A percentile compares a stretch with the other conserved stretches of the same genome.
Conservation (phyloP, 192 early-diverging fungal genomes). For the Rhizophagus sp. region DNA sequence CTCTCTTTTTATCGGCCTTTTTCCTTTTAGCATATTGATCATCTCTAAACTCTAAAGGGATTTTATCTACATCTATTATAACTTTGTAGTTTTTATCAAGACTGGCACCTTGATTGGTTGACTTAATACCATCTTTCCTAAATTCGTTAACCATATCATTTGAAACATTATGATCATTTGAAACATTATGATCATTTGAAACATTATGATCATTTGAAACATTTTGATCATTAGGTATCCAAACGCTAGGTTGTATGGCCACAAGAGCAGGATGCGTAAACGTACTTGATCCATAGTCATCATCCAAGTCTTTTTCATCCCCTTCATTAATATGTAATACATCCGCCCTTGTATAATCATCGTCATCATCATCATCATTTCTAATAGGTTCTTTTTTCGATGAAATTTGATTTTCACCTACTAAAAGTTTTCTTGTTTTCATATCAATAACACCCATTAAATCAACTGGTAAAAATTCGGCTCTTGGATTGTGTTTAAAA, state of each 20-base stretch:
- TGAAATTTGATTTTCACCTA: not conserved
- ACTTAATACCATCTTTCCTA: not conserved
- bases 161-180: not conserved
- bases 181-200: not conserved
- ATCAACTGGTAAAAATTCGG: slow-evolving; percentile 26
- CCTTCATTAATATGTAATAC: slow-evolving; percentile 8
- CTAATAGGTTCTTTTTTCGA: not conserved
- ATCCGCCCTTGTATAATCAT: not conserved
- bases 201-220: not conserved
- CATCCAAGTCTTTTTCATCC: not conserved
- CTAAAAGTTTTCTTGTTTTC: not conserved
- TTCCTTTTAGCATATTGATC: not conserved
- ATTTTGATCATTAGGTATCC: not conserved
- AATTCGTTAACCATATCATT: not conserved
- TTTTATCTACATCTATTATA: not conserved
- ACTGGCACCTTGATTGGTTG: not conserved
- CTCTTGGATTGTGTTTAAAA: slow-evolving; percentile 22
- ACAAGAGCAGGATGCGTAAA: not conserved
- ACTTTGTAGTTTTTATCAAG: not conserved
- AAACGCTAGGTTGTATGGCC: not conserved
- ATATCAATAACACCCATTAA: slow-evolving; percentile 13
- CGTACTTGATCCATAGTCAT: not conserved
- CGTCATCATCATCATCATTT: not conserved
- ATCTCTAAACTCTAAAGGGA: not conserved
- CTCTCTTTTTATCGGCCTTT: too few species aligned